Base-by-base conservation (phyloP, 768 basidiomycete genomes). In the Phanerochaete sordida region DNA sequence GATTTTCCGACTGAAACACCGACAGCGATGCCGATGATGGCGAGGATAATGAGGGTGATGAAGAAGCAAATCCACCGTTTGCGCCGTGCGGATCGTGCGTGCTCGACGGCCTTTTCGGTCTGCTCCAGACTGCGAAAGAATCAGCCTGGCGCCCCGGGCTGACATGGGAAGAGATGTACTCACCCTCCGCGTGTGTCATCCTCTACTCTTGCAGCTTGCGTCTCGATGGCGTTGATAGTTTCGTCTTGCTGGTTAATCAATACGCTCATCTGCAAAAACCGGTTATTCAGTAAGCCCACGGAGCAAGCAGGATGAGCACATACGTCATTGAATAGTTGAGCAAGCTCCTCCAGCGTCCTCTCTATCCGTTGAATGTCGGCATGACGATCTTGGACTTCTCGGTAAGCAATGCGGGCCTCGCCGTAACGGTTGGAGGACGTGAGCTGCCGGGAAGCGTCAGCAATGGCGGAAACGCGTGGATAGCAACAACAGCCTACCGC, bases 371-470 rank as follows among this genome's bases (percentile, higher is more conserved):
- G 81, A 65, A 98, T 83, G 61, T 97, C 93, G 67, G 87, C 81
- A 69, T 95, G 93, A 35, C 95, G 83, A 59, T 90, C 85, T 70
- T 95, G 95, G 0, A 95, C 93, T 73, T 97, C 95, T 52, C 85
- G 81, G 72, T 88, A 93, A 0, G 91, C 94, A 46, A 83, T 81
- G 49, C 92, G 79, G 16, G 92, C 87, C 64, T 92, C 89, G 31
- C 87, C 91, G 71, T 92, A 93, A n/a, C 85, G 84, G 53, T 83
- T 85, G n/a, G 91, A 90, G 28, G 79, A 79, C 44, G 88, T 81
- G 46, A 95, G 77, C 91, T 93, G 62, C 9, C 43, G 55, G 23
- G 23, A 44, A 26, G 21, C 45, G n/a, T 58, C 21, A 60, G 35
- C 19, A 9, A 11, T 31, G 31, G 16, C 15, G 15, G 12, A 7